phyloP scores from a whole-genome alignment of 495 filamentous ascomycete species.

The Aspergillus olivimuriae region DNA sequence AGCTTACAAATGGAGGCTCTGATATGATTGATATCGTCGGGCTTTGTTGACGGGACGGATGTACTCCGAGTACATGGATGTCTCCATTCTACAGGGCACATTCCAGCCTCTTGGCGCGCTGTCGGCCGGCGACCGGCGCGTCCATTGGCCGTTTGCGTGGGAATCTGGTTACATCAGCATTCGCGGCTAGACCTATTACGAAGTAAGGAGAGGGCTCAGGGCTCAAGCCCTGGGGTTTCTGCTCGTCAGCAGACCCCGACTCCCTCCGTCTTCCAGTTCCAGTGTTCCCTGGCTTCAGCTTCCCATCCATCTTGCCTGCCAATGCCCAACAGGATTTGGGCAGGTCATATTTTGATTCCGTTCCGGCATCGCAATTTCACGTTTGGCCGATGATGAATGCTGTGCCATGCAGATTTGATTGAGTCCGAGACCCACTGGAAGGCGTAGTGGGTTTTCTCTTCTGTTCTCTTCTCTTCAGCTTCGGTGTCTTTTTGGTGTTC shows the following conservation, averaged over 20 bases:
- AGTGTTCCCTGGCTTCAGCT: no score
- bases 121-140: neutral
- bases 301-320: conserved; percentile 1
- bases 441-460: neutral
- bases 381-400: conserved; percentile 2
- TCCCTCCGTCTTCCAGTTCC: no score
- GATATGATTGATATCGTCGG: neutral
- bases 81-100: no score
- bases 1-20: no score
- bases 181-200: conserved; percentile 14
- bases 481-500: neutral
- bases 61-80: no score
- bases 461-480: neutral
- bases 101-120: neutral
- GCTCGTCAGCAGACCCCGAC: conserved; percentile 18
- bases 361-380: conserved; percentile 5
- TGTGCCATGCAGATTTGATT: conserved; percentile 5
- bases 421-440: conserved; percentile 1
- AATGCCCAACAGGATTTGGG: conserved; percentile 17
- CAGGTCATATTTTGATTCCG: conserved; percentile 20
- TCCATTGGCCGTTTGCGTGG: neutral
- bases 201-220: conserved; percentile 27
- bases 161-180: conserved; percentile 10
- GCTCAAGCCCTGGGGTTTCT: conserved; percentile 20
- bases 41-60: no score